A percentile compares a stretch with the other conserved stretches of the same genome.
Evolutionary conservation across 306 rosid species (phyloP).

Genomic region (Fragaria ananassa): DNA sequence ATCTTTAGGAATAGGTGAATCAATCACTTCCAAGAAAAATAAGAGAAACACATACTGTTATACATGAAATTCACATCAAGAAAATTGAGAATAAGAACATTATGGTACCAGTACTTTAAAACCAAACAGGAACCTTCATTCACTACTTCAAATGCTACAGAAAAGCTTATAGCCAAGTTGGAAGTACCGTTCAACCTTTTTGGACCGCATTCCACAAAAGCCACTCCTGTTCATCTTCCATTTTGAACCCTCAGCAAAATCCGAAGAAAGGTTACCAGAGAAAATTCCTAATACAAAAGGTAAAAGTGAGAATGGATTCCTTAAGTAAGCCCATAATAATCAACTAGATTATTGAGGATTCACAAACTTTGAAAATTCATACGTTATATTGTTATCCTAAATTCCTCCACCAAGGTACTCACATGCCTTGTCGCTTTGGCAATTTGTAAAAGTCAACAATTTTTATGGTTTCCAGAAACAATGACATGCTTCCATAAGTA

Average conservation of each 20-base stretch:
- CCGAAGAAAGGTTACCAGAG: constrained; percentile 78
- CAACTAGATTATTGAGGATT: not conserved
- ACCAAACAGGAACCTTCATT: not conserved
- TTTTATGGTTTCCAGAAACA: not conserved
- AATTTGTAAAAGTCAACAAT: not conserved
- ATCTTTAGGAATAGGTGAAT: not conserved
- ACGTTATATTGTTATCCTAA: not conserved
- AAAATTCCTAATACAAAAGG: constrained; percentile 51
- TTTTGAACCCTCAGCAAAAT: constrained; percentile 55
- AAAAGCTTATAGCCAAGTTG: constrained; percentile 12
- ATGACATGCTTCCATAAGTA: not conserved
- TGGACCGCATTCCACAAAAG: constrained; percentile 94
- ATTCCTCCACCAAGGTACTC: not conserved
- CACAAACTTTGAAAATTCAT: not conserved
- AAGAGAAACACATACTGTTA: not conserved
- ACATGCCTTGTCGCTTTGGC: not conserved
- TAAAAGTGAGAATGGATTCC: constrained; percentile 1
- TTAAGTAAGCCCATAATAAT: not conserved
- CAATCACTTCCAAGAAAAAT: not conserved
- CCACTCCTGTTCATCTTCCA: constrained; percentile 75
- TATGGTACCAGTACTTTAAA: constrained; percentile 1
- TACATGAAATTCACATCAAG: not conserved
- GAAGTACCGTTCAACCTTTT: constrained; percentile 47
- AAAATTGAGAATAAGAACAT: not conserved
- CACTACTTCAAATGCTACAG: not conserved